These are phyloP conservation scores for Xylaria multiplex DNA, from an alignment of 2,329 filamentous ascomycete species.

Conservation along the genomic window DNA sequence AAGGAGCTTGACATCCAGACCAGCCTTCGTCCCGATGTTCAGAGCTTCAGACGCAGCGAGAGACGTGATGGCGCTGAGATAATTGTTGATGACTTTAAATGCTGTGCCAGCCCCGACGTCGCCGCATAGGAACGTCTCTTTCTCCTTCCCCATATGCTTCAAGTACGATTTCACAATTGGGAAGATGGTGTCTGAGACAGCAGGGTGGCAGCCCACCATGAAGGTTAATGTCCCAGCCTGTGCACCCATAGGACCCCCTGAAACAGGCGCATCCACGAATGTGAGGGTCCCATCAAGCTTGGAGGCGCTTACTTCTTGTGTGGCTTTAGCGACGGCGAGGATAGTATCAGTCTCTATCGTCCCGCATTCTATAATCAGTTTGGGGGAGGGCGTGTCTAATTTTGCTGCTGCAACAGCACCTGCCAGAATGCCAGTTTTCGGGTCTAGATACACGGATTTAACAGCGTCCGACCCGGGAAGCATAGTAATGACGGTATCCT, in stretches of 20 bases:
- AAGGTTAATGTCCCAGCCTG: constrained; percentile 50
- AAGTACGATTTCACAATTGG: constrained; percentile 66
- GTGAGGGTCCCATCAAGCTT: constrained; percentile 37
- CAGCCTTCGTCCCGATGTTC: constrained; percentile 53
- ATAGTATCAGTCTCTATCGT: constrained; percentile 49
- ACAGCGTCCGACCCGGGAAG: constrained; percentile 52
- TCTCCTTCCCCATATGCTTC: constrained; percentile 62
- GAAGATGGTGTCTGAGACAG: constrained; percentile 60
- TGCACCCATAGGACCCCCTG: constrained; percentile 51
- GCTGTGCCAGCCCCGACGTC: constrained; percentile 71
- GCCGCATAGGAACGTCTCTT: constrained; percentile 69
- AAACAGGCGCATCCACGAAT: constrained; percentile 53
- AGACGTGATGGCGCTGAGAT: constrained; percentile 76
- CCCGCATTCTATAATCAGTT: constrained; percentile 49
- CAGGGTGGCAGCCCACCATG: constrained; percentile 49
- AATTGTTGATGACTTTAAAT: constrained; percentile 79
- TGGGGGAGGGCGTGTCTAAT: constrained; percentile 26
- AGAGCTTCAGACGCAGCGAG: constrained; percentile 55
- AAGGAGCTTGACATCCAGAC: constrained; percentile 57
- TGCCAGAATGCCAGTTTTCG: constrained; percentile 48
- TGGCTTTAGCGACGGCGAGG: constrained; percentile 66
- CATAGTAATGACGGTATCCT: constrained; percentile 55
- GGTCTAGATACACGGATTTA: constrained; percentile 52
- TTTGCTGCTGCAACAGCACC: constrained; percentile 40
- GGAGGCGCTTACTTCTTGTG: constrained; percentile 53